These are phyloP conservation scores for Saccharomycopsis hybrid DNA, from an alignment of 1,139 yeast species.

Conservation along the genomic window DNA sequence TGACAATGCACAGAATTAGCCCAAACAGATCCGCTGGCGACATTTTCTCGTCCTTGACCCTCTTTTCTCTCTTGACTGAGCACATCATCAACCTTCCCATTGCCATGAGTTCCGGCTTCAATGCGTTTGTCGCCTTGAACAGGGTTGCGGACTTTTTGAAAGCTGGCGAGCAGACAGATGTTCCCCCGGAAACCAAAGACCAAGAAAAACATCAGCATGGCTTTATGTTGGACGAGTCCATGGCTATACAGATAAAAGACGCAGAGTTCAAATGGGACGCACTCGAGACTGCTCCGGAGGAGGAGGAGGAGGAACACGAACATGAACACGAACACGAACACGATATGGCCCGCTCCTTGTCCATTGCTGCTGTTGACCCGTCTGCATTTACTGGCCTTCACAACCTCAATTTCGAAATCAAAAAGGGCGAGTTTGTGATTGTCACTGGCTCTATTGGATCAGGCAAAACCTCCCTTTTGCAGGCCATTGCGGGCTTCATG, in stretches of 20 bases:
- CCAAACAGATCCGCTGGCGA: conserved; percentile 38
- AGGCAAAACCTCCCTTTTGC: conserved; percentile 37
- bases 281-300: conserved; percentile 13
- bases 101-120: conserved; percentile 41
- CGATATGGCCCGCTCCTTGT: background rate
- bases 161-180: conserved; percentile 25
- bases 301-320: conserved; percentile 8
- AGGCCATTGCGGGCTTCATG: conserved; percentile 42
- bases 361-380: background rate
- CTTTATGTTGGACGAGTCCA: conserved; percentile 25
- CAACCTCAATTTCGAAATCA: conserved; percentile 29
- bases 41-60: conserved; percentile 61
- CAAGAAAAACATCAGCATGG: conserved; percentile 25
- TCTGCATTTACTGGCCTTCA: conserved; percentile 26
- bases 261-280: conserved; percentile 62
- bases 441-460: conserved; percentile 39
- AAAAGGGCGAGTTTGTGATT: conserved; percentile 34
- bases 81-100: conserved; percentile 54
- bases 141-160: conserved; percentile 44
- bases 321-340: background rate
- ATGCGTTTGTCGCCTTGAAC: conserved; percentile 47
- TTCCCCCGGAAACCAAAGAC: background rate
- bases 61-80: conserved; percentile 55
- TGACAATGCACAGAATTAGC: conserved; percentile 36
- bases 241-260: conserved; percentile 40